Percentiles rank a stretch among this genome's conserved stretches.
phyloP scores from a whole-genome alignment of 2,329 filamentous ascomycete genomes.

The Fusarium floridanum region DNA sequence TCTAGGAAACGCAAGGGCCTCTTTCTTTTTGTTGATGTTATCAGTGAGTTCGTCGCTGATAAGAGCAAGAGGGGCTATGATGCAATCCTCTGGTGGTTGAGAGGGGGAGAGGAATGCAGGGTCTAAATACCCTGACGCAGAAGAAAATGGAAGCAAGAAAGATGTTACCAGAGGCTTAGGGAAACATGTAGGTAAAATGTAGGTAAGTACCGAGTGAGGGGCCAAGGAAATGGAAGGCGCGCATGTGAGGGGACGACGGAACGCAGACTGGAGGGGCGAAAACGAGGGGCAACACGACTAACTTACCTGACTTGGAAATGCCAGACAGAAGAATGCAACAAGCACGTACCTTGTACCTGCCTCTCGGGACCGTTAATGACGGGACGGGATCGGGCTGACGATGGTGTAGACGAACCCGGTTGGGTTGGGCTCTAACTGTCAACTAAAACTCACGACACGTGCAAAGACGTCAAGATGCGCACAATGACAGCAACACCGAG shows the following conservation, averaged over 20 bases:
- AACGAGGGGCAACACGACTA: constrained; percentile 18
- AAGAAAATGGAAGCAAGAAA: constrained; percentile 28
- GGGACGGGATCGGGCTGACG: constrained; percentile 9
- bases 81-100: not conserved
- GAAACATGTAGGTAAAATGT: constrained; percentile 9
- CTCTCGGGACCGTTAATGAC: constrained; percentile 22
- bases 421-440: constrained; percentile 3
- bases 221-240: constrained; percentile 7
- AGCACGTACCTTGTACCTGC: constrained; percentile 20
- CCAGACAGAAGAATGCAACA: constrained; percentile 20
- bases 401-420: constrained; percentile 9
- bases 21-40: constrained; percentile 16
- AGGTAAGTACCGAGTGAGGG: constrained; percentile 34
- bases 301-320: not conserved
- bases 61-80: not conserved
- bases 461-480: constrained; percentile 1
- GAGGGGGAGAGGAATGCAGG: not conserved
- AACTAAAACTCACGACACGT: constrained; percentile 20
- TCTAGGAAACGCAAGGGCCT: constrained; percentile 24
- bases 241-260: constrained; percentile 1
- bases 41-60: constrained; percentile 12
- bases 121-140: constrained; percentile 18
- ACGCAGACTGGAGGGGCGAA: not conserved
- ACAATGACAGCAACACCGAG: not conserved
- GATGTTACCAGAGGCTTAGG: constrained; percentile 25